Conservation (phyloP, 2,329 filamentous ascomycete genomes). For the Metarhizium robertsii region DNA sequence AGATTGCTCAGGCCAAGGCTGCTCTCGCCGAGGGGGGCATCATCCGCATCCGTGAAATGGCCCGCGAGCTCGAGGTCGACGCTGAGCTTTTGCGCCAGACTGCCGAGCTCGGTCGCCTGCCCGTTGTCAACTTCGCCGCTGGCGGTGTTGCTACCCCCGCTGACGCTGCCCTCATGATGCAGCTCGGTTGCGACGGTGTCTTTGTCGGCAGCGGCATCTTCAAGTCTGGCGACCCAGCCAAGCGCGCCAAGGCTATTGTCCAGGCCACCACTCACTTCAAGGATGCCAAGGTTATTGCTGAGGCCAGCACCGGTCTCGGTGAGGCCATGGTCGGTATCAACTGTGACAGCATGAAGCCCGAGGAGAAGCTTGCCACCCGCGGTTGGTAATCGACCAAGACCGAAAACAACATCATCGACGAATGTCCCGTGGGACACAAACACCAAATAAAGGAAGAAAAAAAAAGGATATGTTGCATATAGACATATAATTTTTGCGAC, state of each 20-base stretch:
- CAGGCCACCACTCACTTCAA: slow-evolving; percentile 86
- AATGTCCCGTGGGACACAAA: neutral
- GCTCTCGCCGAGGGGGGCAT: slow-evolving; percentile 52
- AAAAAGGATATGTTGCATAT: neutral
- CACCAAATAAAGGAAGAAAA: neutral
- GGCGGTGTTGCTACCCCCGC: slow-evolving; percentile 99
- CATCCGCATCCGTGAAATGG: slow-evolving; percentile 55
- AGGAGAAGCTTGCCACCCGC: slow-evolving; percentile 73
- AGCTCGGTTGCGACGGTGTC: slow-evolving; percentile 93
- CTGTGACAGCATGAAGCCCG: slow-evolving; percentile 64
- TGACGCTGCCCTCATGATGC: slow-evolving; percentile 96
- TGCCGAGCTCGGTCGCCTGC: slow-evolving; percentile 76
- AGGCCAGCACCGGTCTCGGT: slow-evolving; percentile 82
- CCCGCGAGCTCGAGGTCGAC: slow-evolving; percentile 72
- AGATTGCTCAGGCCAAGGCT: slow-evolving; percentile 72
- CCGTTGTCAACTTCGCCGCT: slow-evolving; percentile 95
- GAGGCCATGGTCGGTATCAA: slow-evolving; percentile 98
- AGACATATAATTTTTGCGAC: slow-evolving; percentile 1
- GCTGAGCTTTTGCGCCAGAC: slow-evolving; percentile 76
- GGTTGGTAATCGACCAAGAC: slow-evolving; percentile 57
- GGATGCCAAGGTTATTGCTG: slow-evolving; percentile 75
- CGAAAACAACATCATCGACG: neutral
- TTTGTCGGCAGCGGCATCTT: slow-evolving; percentile 97
- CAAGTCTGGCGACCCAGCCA: slow-evolving; percentile 85
- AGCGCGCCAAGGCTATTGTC: slow-evolving; percentile 90